These are phyloP conservation scores for Leishmania major DNA, from an alignment of 208 protist genomes.

Conservation along the genomic window DNA sequence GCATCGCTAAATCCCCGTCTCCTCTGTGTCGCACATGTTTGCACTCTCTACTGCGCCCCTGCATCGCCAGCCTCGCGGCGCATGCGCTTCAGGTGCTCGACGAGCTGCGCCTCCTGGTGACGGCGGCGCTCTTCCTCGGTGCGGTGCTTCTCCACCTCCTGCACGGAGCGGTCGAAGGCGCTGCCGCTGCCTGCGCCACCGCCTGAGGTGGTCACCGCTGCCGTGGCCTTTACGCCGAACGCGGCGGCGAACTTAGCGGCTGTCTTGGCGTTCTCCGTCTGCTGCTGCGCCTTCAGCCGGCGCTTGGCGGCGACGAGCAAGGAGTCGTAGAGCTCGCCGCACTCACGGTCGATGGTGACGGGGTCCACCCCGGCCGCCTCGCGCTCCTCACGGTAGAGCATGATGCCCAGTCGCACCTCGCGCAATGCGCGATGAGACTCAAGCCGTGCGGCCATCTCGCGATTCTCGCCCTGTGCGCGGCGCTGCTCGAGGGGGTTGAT, in stretches of 20 bases:
- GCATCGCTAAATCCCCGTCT: neutral
- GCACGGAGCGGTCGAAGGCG: slow-evolving; percentile 60
- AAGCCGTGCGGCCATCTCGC: slow-evolving; percentile 58
- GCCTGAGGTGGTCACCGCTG: neutral
- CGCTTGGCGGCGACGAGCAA: slow-evolving; percentile 43
- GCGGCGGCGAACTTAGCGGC: slow-evolving; percentile 77
- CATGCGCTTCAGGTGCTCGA: slow-evolving; percentile 72
- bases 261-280: slow-evolving; percentile 52
- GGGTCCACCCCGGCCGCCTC: slow-evolving; percentile 40
- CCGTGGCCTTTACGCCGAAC: slow-evolving; percentile 52
- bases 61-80: slow-evolving; percentile 36
- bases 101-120: slow-evolving; percentile 63
- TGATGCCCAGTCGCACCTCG: slow-evolving; percentile 53
- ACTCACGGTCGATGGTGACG: slow-evolving; percentile 66
- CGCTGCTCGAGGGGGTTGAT: slow-evolving; percentile 73
- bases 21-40: neutral
- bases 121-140: slow-evolving; percentile 50
- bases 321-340: slow-evolving; percentile 51
- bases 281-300: slow-evolving; percentile 32
- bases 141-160: slow-evolving; percentile 49
- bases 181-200: neutral
- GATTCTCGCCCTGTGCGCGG: slow-evolving; percentile 76
- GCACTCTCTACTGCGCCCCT: neutral
- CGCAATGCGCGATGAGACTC: slow-evolving; percentile 61
- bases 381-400: slow-evolving; percentile 78